A percentile compares a stretch with the other conserved stretches of the same genome.
Conservation (phyloP, 345 rosid genomes). For the Erucastrum elatum region DNA sequence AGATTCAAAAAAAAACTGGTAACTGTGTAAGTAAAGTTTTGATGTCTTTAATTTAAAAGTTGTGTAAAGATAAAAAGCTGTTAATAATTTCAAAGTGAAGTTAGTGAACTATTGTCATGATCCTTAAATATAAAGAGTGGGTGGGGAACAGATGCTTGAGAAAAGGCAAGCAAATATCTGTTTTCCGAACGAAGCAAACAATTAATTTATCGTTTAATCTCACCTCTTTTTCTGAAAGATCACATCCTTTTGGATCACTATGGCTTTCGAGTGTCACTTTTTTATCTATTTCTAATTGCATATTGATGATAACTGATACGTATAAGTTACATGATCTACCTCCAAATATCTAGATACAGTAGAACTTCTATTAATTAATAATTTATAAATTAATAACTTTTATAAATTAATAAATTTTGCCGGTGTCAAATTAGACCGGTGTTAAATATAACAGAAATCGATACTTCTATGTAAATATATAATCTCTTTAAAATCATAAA, state of each 20-base stretch:
- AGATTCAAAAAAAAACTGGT: background rate
- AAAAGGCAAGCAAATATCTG: constrained; percentile 16
- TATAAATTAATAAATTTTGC: too few species aligned
- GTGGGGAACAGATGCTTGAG: constrained; percentile 34
- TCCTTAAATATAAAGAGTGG: constrained; percentile 22
- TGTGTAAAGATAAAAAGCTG: background rate
- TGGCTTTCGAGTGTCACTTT: background rate
- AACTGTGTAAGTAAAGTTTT: constrained; percentile 15
- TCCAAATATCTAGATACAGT: too few species aligned
- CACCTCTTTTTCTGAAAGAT: background rate
- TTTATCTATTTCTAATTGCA: too few species aligned
- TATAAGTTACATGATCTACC: background rate
- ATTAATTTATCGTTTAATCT: constrained; percentile 27
- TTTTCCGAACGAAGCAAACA: background rate
- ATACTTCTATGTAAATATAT: too few species aligned
- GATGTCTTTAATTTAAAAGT: constrained; percentile 15
- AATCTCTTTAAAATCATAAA: too few species aligned
- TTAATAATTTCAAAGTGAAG: constrained; percentile 18
- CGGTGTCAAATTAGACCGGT: too few species aligned
- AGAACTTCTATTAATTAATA: too few species aligned
- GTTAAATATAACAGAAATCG: too few species aligned
- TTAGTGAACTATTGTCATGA: constrained; percentile 20
- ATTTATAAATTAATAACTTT: too few species aligned
- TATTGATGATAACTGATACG: too few species aligned
- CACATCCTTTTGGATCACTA: too few species aligned